Evolutionary conservation across 352 stramenopile species (phyloP).

Genomic region (Phytophthora megakarya): DNA sequence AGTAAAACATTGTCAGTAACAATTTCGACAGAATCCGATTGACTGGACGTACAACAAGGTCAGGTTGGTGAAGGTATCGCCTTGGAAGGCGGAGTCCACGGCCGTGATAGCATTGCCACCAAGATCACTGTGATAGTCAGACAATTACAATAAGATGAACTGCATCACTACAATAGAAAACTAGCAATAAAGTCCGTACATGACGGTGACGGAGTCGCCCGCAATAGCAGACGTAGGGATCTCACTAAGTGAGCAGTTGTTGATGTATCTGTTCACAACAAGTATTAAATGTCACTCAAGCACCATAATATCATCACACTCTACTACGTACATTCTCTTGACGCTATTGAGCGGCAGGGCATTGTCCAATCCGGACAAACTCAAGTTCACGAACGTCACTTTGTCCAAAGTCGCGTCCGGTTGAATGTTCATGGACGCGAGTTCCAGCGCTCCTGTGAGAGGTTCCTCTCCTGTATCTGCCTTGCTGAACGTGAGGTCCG

Average conservation of each 20-base stretch:
- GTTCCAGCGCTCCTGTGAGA: constrained; percentile 47
- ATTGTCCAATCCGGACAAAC: constrained; percentile 51
- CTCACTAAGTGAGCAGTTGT: constrained; percentile 69
- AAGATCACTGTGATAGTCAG: constrained; percentile 37
- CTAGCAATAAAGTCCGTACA: constrained; percentile 31
- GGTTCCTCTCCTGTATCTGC: constrained; percentile 39
- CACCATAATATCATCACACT: neutral
- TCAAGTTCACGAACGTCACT: constrained; percentile 56
- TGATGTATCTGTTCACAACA: constrained; percentile 49
- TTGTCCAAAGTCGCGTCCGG: constrained; percentile 45
- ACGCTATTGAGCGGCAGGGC: constrained; percentile 59
- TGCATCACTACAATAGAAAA: neutral
- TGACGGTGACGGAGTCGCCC: constrained; percentile 47
- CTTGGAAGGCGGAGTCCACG: constrained; percentile 46
- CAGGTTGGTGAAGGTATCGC: constrained; percentile 46
- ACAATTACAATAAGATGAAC: constrained; percentile 11
- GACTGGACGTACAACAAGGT: constrained; percentile 56
- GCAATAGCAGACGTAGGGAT: constrained; percentile 58
- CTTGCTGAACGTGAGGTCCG: constrained; percentile 55
- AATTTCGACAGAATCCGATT: neutral
- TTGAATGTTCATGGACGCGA: constrained; percentile 76
- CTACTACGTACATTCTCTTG: constrained; percentile 53
- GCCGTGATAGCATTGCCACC: constrained; percentile 47
- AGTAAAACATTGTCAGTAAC: constrained; percentile 13
- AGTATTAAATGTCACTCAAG: no score